A percentile compares a stretch with the other conserved stretches of the same genome.
phyloP scores from a whole-genome alignment of 345 rosid genomes.

The Boechera retrofracta region DNA sequence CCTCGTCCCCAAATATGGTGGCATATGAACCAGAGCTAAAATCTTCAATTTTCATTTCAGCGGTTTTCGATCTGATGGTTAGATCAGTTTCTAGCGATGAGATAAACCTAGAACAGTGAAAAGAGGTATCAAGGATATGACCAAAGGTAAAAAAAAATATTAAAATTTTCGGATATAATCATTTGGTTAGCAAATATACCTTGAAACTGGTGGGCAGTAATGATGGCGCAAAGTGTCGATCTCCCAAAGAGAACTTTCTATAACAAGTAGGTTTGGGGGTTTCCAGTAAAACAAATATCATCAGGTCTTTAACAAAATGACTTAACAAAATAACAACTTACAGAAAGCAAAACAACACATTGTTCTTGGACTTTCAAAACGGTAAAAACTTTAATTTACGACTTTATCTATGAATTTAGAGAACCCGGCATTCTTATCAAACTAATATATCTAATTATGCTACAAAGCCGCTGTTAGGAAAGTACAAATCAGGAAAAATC shows the following conservation, averaged over 20 bases:
- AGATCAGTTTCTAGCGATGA: slow-evolving; percentile 85
- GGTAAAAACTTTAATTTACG: neutral
- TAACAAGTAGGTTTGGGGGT: slow-evolving; percentile 20
- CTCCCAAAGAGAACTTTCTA: slow-evolving; percentile 98
- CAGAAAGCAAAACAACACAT: neutral
- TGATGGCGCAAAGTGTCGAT: slow-evolving; percentile 83
- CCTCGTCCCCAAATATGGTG: slow-evolving; percentile 93
- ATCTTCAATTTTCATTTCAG: slow-evolving; percentile 71
- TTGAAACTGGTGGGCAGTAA: slow-evolving; percentile 94
- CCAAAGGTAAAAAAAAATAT: neutral
- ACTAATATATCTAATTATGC: neutral
- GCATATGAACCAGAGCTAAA: slow-evolving; percentile 90
- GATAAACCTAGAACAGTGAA: slow-evolving; percentile 61
- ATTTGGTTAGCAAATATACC: slow-evolving; percentile 51
- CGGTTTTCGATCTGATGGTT: slow-evolving; percentile 81
- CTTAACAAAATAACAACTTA: slow-evolving; percentile 3
- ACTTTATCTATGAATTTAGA: neutral
- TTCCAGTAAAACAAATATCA: neutral
- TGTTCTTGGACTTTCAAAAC: neutral
- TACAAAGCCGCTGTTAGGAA: neutral
- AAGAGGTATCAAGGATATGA: neutral
- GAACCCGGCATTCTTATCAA: neutral
- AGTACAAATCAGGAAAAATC: neutral
- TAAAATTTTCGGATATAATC: neutral
- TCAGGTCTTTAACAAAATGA: neutral